These are phyloP conservation scores for Cladosporium colombiae DNA, from an alignment of 2,329 filamentous ascomycete species.

Conservation along the genomic window DNA sequence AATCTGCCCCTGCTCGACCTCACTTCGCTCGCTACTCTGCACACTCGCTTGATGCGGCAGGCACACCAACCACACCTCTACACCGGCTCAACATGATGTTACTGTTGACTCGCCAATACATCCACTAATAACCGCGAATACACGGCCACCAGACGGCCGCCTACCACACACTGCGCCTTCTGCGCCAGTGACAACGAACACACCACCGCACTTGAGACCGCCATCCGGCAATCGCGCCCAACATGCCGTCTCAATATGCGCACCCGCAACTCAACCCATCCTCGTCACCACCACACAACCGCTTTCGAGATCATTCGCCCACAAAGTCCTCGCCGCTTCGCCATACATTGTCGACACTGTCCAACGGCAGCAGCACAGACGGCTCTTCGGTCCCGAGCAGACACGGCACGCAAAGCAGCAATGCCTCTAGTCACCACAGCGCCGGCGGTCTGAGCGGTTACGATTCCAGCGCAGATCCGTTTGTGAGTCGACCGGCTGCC, in stretches of 20 bases:
- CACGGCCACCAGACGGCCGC: conserved; percentile 1
- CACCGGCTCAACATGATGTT: conserved; percentile 12
- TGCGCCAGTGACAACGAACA: not conserved
- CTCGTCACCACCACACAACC: conserved; percentile 36
- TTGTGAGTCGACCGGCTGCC: conserved; percentile 31
- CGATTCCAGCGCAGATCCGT: conserved; percentile 33
- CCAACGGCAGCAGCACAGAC: conserved; percentile 37
- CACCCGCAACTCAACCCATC: conserved; percentile 28
- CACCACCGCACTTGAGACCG: not conserved
- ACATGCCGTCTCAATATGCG: conserved; percentile 19
- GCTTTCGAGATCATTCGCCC: conserved; percentile 36
- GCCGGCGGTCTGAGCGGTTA: conserved; percentile 29
- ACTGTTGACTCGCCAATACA: not conserved
- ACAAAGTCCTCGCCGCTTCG: conserved; percentile 38
- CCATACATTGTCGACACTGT: conserved; percentile 37
- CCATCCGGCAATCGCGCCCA: conserved; percentile 16
- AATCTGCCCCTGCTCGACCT: not conserved
- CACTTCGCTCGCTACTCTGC: conserved; percentile 5
- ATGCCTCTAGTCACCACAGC: conserved; percentile 31
- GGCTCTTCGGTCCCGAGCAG: conserved; percentile 31
- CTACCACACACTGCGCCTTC: conserved; percentile 4
- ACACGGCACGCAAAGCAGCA: conserved; percentile 33
- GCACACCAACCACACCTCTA: not conserved
- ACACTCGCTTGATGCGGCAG: conserved; percentile 19
- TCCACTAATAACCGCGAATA: not conserved